Evolutionary conservation across 345 rosid species (phyloP), one percentile per base, ranked within the genome.

Genomic region (Brassica juncea): DNA sequence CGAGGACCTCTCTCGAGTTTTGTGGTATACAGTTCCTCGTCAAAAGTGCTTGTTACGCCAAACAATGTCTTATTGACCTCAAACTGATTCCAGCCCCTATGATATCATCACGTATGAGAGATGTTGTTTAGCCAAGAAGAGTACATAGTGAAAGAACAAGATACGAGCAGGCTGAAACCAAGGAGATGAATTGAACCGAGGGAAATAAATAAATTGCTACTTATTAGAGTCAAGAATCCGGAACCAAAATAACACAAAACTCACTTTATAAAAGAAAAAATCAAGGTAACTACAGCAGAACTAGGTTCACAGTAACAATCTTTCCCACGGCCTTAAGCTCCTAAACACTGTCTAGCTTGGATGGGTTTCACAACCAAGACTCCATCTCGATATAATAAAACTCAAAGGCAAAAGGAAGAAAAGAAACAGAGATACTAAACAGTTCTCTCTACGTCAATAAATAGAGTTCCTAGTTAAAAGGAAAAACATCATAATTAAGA

Each of bases 61-160:
- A 95, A 95, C 54, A 95, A 80, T 73, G 73, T 47, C 83, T 87
- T 72, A 77, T 93, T 95, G 71, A 89, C 85, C 83, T 88, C 93
- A 86, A 95, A 95, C 80, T 95, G 99, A 88, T 95, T 85, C 99
- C 99, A 95, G 16, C 86, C 86, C 90, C 97, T 91, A 72, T 9
- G 34, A 77, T 79, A 44, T 39, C 63, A 69, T 55, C 72, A 80
- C 35, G 4, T 28, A 49, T 10, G 21, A 32, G 58, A 35, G 27
- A 52, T 44, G 61, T 30, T 69, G 3, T 32, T 39, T 23, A 76
- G 31, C 14, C 30, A 42, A 49, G 19, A 49, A 14, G 57, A 49
- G 0, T 44, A 12, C 16, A 47, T 42, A 10, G 49, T 42, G 49
- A 42, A 42, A 42, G 44, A 42, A 42, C 6, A 47, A 47, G 54